Base-by-base conservation (phyloP, 2,329 filamentous ascomycete species). In the Paecilomyces dactylethromorphus region DNA sequence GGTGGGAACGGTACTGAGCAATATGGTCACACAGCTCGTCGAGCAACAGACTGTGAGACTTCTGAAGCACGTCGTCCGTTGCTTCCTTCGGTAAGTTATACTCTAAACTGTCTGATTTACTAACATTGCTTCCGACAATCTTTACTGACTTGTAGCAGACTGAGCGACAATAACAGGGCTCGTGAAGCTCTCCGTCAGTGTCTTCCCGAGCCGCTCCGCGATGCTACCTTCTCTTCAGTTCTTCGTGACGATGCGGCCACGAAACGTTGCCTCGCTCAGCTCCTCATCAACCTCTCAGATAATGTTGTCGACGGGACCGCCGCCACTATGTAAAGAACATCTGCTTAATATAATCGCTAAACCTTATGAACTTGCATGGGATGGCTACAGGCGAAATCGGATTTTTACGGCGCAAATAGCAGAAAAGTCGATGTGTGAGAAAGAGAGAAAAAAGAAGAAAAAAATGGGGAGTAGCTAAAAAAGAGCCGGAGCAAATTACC, bases 1-100 rank as follows among this genome's bases (percentile, higher is more conserved):
- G 7, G 94, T 99, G 4, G 94, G 94, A 5, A 99, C 94, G 1
- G 94, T 99, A 5, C 81, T 99, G 45, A 96, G 91, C 79, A 99
- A 97, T 73, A 99, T 99, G 94, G 94, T 99, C 59, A 92, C 89
- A 56, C 93, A 97, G 78, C 84, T 99, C 39, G 94, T 97, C 45
- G 94, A 99, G 76, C 93, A 96, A 71, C 94, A 99, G 78, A 99
- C 94, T 1, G 94, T 96, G 31, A 85, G 94, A 56, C 82, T 99
- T 53, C 85, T 99, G 24, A 99, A 99, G 83, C 94, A 99, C 72
- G 94, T 99, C 59, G 94, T 99, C 33, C 84, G 94, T 66, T 99
- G 94, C 78, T 99, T 99, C 75, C 83, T 99, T 71, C 86, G 94
- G 91, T 95, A 80, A 67, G 86, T 78, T 32, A 12, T 53, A 26